Conservation (phyloP, 805 yeast genomes). For the Metschnikowia matae region DNA sequence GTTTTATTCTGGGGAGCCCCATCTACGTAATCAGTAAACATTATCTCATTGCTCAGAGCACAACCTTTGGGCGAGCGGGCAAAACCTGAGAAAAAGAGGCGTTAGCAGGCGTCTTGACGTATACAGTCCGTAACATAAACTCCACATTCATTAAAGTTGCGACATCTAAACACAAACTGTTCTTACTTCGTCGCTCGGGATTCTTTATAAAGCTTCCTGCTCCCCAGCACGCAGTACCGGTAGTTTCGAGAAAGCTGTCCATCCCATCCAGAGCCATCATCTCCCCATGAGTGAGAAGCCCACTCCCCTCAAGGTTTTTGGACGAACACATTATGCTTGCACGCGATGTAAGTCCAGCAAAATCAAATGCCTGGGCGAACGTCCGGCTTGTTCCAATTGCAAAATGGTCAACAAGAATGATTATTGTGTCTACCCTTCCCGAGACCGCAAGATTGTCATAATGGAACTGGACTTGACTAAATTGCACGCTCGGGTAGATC, state of each 20-base stretch:
- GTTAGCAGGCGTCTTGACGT: not conserved
- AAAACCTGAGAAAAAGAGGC: conserved; percentile 1
- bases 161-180: not conserved
- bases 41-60: not conserved
- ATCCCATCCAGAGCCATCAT: not conserved
- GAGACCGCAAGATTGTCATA: conserved; percentile 39
- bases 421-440: conserved; percentile 34
- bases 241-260: not conserved
- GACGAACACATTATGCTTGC: conserved; percentile 42
- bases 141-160: conserved; percentile 1
- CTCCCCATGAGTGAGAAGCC: conserved; percentile 13
- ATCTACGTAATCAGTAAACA: not conserved
- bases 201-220: not conserved
- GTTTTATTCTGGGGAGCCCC: not conserved
- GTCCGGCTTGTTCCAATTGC: conserved; percentile 41
- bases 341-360: conserved; percentile 38
- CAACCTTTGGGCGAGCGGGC: not conserved
- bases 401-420: conserved; percentile 27
- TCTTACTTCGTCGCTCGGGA: not conserved
- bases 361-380: conserved; percentile 40
- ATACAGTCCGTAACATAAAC: conserved; percentile 1
- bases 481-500: conserved; percentile 29
- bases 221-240: not conserved
- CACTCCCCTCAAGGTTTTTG: conserved; percentile 38
- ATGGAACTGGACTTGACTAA: conserved; percentile 40